Conservation (phyloP, 1,139 yeast species). For the Lipomyces yarrowii region DNA sequence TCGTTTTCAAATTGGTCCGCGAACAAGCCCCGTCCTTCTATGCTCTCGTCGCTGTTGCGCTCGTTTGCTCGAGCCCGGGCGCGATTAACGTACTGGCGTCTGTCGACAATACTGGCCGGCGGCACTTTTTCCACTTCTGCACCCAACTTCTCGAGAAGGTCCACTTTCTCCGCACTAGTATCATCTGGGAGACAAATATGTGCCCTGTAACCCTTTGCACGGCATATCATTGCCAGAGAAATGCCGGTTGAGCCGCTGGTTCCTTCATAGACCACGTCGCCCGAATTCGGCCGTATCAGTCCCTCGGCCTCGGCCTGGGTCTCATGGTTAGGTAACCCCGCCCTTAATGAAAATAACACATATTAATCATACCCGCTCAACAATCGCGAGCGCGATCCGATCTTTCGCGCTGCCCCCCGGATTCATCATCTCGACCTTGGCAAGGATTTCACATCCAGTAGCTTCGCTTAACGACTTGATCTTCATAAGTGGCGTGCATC, state of each 20-base stretch:
- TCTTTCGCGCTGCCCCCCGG: conserved; percentile 98
- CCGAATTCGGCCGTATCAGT: conserved; percentile 56
- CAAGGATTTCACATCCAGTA: conserved; percentile 84
- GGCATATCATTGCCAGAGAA: conserved; percentile 83
- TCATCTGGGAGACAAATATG: conserved; percentile 96
- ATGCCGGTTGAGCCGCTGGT: conserved; percentile 97
- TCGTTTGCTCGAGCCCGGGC: conserved; percentile 68
- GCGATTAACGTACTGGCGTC: conserved; percentile 87
- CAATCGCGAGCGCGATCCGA: conserved; percentile 83
- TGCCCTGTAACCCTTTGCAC: conserved; percentile 84
- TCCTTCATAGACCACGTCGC: conserved; percentile 84
- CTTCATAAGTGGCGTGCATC: conserved; percentile 86
- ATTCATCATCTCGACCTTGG: conserved; percentile 80
- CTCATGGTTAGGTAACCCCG: not conserved
- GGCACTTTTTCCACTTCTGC: conserved; percentile 86
- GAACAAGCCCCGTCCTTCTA: conserved; percentile 59
- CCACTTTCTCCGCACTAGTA: conserved; percentile 81
- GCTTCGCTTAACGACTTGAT: conserved; percentile 69
- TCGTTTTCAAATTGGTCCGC: conserved; percentile 97
- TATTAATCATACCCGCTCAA: conserved; percentile 14
- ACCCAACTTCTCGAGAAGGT: conserved; percentile 70
- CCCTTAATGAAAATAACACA: too few relatives aligned
- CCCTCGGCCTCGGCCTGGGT: conserved; percentile 55
- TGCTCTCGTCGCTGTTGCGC: conserved; percentile 50
- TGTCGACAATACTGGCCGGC: conserved; percentile 95